Conservation (phyloP, 495 filamentous ascomycete species). For the Pyrenopolyporus hunteri region DNA sequence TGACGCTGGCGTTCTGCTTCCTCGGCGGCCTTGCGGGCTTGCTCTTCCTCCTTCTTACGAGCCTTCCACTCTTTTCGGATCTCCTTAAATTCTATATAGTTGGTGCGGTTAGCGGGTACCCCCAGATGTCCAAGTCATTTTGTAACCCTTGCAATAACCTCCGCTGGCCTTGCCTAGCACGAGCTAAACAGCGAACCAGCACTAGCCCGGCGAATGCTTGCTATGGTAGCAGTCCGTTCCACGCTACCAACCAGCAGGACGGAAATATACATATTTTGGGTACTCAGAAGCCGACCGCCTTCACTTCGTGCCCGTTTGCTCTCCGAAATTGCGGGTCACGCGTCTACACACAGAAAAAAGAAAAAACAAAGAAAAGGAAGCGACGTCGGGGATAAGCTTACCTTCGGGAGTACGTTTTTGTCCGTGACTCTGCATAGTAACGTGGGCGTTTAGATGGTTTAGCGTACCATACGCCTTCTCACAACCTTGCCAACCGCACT, state of each 20-base stretch:
- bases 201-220: slow-evolving; percentile 17
- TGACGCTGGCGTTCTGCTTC: slow-evolving; percentile 78
- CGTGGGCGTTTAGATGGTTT: slow-evolving; percentile 95
- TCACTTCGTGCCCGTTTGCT: too few species aligned
- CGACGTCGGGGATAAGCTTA: slow-evolving; percentile 54
- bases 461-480: slow-evolving; percentile 97
- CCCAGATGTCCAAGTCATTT: neutral
- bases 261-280: slow-evolving; percentile 3
- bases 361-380: neutral
- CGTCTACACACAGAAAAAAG: too few species aligned
- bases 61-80: slow-evolving; percentile 99
- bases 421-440: slow-evolving; percentile 97
- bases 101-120: slow-evolving; percentile 18
- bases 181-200: slow-evolving; percentile 12
- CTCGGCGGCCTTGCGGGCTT: slow-evolving; percentile 85
- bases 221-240: neutral
- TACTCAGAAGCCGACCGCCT: neutral
- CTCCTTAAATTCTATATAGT: slow-evolving; percentile 88
- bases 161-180: slow-evolving; percentile 16
- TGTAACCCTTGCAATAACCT: neutral
- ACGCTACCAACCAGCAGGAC: neutral
- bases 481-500: slow-evolving; percentile 97
- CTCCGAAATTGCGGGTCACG: too few species aligned
- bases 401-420: slow-evolving; percentile 94
- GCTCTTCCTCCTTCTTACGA: slow-evolving; percentile 98